A percentile compares a stretch with the other conserved stretches of the same genome.
Conservation (phyloP, 805 yeast genomes). For the Barnettozyma pratensis region DNA sequence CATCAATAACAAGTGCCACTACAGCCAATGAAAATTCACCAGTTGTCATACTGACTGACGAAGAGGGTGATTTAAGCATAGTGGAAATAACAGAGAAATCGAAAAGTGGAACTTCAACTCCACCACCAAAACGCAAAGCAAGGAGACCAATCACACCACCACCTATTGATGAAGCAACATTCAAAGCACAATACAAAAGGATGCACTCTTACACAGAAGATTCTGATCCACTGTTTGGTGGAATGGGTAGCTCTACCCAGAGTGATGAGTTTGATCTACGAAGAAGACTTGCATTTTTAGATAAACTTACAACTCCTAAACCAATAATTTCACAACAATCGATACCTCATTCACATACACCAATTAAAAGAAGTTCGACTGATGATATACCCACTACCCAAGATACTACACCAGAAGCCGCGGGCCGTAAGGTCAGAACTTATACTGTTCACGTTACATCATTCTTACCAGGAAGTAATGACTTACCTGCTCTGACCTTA, state of each 20-base stretch:
- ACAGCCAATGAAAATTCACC: not conserved
- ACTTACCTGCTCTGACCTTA: slow-evolving; percentile 3
- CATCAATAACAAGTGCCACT: not conserved
- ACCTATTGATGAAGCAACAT: slow-evolving; percentile 14
- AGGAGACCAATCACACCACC: slow-evolving; percentile 15
- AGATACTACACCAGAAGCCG: too few relatives aligned
- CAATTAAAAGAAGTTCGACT: not conserved
- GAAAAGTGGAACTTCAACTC: not conserved
- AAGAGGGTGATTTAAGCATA: not conserved
- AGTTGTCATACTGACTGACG: not conserved
- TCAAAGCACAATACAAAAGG: not conserved
- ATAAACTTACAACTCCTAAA: not conserved
- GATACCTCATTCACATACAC: not conserved
- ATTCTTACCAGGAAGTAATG: slow-evolving; percentile 18
- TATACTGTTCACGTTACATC: slow-evolving; percentile 16
- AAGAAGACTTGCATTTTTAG: slow-evolving; percentile 1
- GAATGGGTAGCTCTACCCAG: not conserved
- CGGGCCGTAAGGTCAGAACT: not conserved
- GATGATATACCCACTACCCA: too few relatives aligned
- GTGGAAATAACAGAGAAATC: not conserved
- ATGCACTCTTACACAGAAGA: not conserved
- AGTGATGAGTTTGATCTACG: not conserved
- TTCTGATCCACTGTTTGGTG: not conserved
- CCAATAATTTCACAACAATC: not conserved
- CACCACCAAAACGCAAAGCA: not conserved